Evolutionary conservation across 2,329 filamentous ascomycete species (phyloP).

Genomic region (Phaeomoniella chlamydospora): DNA sequence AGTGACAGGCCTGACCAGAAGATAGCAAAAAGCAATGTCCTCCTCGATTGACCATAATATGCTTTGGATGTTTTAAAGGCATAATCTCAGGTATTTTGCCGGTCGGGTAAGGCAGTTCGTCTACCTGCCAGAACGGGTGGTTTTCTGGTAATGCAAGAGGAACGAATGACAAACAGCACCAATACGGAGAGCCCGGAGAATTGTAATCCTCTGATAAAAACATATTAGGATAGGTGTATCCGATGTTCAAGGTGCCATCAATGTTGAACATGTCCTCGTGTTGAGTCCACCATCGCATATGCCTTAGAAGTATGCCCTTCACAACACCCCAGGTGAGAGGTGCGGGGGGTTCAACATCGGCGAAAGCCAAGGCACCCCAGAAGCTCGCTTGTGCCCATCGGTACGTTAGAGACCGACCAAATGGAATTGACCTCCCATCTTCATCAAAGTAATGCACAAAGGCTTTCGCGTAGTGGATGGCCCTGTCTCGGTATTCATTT

Average conservation of each 20-base stretch:
- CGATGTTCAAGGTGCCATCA: slow-evolving; percentile 60
- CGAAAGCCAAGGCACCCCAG: slow-evolving; percentile 65
- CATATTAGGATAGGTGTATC: slow-evolving; percentile 68
- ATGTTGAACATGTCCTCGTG: slow-evolving; percentile 61
- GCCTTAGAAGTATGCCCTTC: slow-evolving; percentile 59
- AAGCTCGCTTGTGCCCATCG: slow-evolving; percentile 78
- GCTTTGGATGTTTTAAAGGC: slow-evolving; percentile 51
- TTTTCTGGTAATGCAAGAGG: slow-evolving; percentile 53
- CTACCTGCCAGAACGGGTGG: slow-evolving; percentile 61
- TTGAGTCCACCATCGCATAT: slow-evolving; percentile 67
- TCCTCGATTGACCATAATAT: slow-evolving; percentile 58
- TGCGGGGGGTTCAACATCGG: slow-evolving; percentile 55
- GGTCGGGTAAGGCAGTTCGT: slow-evolving; percentile 47
- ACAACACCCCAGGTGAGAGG: slow-evolving; percentile 67
- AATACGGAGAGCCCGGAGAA: slow-evolving; percentile 58
- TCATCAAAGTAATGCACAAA: slow-evolving; percentile 64
- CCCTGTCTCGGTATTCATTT: slow-evolving; percentile 54
- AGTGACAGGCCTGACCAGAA: slow-evolving; percentile 68
- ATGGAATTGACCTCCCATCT: slow-evolving; percentile 58
- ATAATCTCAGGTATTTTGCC: slow-evolving; percentile 43
- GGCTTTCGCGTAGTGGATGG: slow-evolving; percentile 52
- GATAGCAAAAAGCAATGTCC: slow-evolving; percentile 63
- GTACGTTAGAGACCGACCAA: slow-evolving; percentile 65
- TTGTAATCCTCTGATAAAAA: slow-evolving; percentile 78
- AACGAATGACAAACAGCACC: slow-evolving; percentile 67